A percentile compares a stretch with the other conserved stretches of the same genome.
Evolutionary conservation across 352 stramenopile species (phyloP).

Genomic region (Pythium guiyangense): DNA sequence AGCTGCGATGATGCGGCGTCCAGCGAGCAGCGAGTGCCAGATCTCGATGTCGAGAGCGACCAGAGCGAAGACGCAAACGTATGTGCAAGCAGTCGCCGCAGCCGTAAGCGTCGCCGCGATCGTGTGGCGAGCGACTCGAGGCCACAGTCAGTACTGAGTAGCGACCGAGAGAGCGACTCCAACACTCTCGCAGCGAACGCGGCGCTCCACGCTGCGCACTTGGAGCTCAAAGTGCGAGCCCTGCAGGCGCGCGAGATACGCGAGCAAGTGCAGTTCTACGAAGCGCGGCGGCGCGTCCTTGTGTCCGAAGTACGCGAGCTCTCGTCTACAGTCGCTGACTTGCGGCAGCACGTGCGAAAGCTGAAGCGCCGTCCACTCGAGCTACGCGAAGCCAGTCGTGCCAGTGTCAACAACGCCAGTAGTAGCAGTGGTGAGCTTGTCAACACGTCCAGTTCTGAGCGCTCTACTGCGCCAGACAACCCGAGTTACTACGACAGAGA

Average conservation of each 20-base stretch:
- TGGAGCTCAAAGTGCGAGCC: not conserved
- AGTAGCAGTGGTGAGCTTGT: not conserved
- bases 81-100: no score
- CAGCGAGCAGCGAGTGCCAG: not conserved
- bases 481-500: not conserved
- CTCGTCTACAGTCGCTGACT: conserved; percentile 2
- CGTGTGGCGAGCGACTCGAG: not conserved
- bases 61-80: no score
- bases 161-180: not conserved
- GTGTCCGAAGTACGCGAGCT: conserved; percentile 7
- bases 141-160: not conserved
- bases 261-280: conserved; percentile 2
- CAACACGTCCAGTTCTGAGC: not conserved
- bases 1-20: not conserved
- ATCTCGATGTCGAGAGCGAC: no score
- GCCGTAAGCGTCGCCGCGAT: no score
- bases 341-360: not conserved
- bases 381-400: not conserved
- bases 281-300: not conserved
- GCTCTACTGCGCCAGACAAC: not conserved
- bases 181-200: not conserved
- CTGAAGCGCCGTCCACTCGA: no score
- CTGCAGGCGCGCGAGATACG: conserved; percentile 1
- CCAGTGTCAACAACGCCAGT: not conserved
- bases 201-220: not conserved